Evolutionary conservation across 768 basidiomycete species (phyloP), one percentile per base, ranked within the genome.

Genomic region (Tulasnella sp.): DNA sequence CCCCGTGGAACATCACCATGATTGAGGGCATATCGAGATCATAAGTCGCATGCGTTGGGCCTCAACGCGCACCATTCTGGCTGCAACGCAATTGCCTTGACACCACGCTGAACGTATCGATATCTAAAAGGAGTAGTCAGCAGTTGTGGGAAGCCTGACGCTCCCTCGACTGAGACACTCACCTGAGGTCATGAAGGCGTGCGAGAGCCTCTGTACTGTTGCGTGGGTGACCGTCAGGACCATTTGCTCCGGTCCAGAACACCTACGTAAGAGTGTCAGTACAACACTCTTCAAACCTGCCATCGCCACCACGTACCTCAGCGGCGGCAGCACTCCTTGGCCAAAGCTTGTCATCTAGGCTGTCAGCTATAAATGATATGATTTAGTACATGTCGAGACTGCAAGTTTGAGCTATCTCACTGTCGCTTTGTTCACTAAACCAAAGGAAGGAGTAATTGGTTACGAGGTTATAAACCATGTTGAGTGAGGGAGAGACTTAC

Each of bases 351-450:
- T 78, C 65, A 64, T 89, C 86, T 25, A 88, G 68, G 65, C 83
- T 88, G 57, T 75, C 72, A n/a, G 84, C 54, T 56, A 24, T 21
- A 21, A 29, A 45, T 30, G 29, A 43, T n/a, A 21, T 42, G 4
- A 22, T 17, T 45, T 19, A 24, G 43, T 17, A 15, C 15, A 46
- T 11, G 0, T 1, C 12, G 17, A 27, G 31, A 24, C 5, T 22
- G 17, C n/a, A 15, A 27, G 4, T 1, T 2, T 24, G 54, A 38
- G 12, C 43, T 27, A 3, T 25, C 43, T 56, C 44, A 56, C 54
- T 76, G 7, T 77, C 76, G 0, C 83, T 78, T 67, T 87, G 85
- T 66, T 88, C 86, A 0, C 81, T 76, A 85, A 84, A 89, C 2
- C 89, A 73, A 0, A 30, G 83, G 80, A 66, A 87, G 76, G 27